Evolutionary conservation across 768 basidiomycete species (phyloP), one percentile per base, ranked within the genome.

Genomic region (Dentipellis fragilis): DNA sequence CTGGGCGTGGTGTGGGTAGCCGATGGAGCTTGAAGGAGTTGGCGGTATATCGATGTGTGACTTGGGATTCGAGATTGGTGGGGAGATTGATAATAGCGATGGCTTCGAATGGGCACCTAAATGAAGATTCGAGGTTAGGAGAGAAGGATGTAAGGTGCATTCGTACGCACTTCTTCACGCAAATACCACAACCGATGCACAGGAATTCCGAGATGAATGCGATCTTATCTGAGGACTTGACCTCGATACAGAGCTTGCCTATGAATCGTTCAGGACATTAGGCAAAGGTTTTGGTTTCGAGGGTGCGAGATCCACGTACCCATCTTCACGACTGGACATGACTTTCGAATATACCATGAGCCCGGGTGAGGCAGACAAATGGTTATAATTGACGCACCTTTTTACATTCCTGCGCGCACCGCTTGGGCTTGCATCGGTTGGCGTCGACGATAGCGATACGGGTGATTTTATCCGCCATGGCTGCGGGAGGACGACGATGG

Each of bases 111-210:
- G 96, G 96, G 67, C 96, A 99, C 73, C 95, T 98, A 40, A 38
- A 49, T 10, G 14, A 9, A 40, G 23, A 38, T 36, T 23, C 57
- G 45, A 35, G 53, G n/a, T 16, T 16, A 48, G 11, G 21, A 39
- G 37, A 16, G 21, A 10, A 49, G 21, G 45, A 56, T 40, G 29
- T 14, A 22, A 4, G 10, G 9, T 7, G 22, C 42, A 14, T 21
- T 3, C 3, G 8, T 6, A 73, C 87, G 68, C 66, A 96, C 95
- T 97, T 99, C 75, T 98, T 97, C 36, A 97, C 94, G 69, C 96
- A 99, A 66, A 99, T 98, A 89, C 96, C 96, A 71, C 96, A 99
- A 64, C 96, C 96, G 58, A 99, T 99, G 69, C 96, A 99, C 54
- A 99, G 77, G 69, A 95, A 93, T 70, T 99, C 96, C 23, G 96